Conservation (phyloP, 345 rosid species). For the Salix koriyanagi region DNA sequence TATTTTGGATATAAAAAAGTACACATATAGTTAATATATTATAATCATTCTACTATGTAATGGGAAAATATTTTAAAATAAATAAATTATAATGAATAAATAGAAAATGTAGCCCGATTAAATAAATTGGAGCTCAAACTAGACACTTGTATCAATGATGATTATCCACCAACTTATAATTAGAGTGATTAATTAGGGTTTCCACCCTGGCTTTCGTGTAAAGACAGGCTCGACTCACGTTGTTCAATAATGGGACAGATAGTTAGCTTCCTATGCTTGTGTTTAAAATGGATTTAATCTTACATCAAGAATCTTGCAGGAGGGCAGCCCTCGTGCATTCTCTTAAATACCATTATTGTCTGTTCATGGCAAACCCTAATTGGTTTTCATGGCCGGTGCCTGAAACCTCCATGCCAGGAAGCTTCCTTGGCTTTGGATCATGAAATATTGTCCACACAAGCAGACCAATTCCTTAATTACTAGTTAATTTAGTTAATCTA, state of each 20-base stretch:
- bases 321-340: conserved; percentile 31
- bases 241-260: conserved; percentile 27
- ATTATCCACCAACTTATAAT: neutral
- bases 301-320: conserved; percentile 35
- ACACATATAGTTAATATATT: too few relatives aligned
- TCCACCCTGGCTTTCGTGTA: conserved; percentile 32
- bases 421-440: conserved; percentile 20
- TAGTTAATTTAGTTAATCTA: neutral
- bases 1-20: too few relatives aligned
- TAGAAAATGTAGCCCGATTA: neutral
- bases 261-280: neutral
- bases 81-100: too few relatives aligned
- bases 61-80: too few relatives aligned
- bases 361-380: neutral
- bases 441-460: neutral
- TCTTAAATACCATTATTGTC: neutral
- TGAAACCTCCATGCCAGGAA: conserved; percentile 34
- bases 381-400: conserved; percentile 40
- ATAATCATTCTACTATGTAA: too few relatives aligned
- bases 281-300: conserved; percentile 31
- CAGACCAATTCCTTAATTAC: neutral
- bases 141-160: conserved; percentile 5
- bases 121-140: neutral
- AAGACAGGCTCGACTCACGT: conserved; percentile 48
- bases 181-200: neutral